phyloP scores from a whole-genome alignment of 2,329 filamentous ascomycete species.

The Fusarium luffae region DNA sequence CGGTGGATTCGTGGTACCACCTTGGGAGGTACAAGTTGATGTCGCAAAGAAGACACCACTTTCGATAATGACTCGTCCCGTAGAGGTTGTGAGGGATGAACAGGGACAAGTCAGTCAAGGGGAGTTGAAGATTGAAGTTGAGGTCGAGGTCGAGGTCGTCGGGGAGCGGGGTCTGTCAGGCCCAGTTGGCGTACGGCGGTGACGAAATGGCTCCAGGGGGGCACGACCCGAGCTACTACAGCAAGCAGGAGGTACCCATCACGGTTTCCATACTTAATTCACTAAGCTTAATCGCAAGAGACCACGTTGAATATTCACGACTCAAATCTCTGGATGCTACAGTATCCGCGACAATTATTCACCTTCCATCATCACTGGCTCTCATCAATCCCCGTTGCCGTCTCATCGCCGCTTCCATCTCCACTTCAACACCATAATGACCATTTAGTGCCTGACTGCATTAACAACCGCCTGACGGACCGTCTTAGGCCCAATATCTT shows the following conservation, averaged over 20 bases:
- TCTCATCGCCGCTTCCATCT: slow-evolving; percentile 26
- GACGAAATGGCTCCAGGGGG: slow-evolving; percentile 42
- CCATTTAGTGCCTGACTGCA: slow-evolving; percentile 32
- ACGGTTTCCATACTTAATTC: background rate
- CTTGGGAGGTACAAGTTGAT: background rate
- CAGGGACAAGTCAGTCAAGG: slow-evolving; percentile 24
- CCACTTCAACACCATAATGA: slow-evolving; percentile 28
- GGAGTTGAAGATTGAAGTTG: slow-evolving; percentile 29
- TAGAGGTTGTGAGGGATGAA: slow-evolving; percentile 23
- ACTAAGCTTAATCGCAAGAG: background rate
- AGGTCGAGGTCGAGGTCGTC: slow-evolving; percentile 18
- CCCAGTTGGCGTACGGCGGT: slow-evolving; percentile 42
- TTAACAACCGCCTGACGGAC: slow-evolving; percentile 39
- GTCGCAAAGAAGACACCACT: slow-evolving; percentile 4
- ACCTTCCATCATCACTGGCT: slow-evolving; percentile 18
- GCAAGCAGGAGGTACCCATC: background rate
- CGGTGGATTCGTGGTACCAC: background rate
- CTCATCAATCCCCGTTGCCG: slow-evolving; percentile 3
- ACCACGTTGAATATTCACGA: slow-evolving; percentile 4
- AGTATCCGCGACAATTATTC: slow-evolving; percentile 1
- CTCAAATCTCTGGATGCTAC: background rate
- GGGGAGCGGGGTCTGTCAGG: slow-evolving; percentile 43
- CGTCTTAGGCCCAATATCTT: slow-evolving; percentile 28
- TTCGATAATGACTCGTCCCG: slow-evolving; percentile 6
- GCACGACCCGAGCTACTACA: background rate